These are phyloP conservation scores for Dictyostelium purpureum DNA, from an alignment of 78 protist species.

Conservation along the genomic window DNA sequence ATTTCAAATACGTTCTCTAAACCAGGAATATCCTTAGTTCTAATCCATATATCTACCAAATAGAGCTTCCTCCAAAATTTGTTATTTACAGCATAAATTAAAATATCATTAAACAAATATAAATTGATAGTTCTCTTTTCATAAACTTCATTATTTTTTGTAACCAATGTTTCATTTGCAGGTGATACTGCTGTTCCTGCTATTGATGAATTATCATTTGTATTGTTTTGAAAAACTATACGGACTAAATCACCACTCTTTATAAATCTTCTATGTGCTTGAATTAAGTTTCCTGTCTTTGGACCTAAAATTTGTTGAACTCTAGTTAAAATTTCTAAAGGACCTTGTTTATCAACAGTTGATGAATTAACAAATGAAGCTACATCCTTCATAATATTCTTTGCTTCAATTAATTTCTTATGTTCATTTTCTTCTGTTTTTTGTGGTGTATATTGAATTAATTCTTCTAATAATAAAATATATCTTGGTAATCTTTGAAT, in stretches of 20 bases:
- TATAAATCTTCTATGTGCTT: slow-evolving; percentile 44
- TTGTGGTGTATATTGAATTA: slow-evolving; percentile 44
- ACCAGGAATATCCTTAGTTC: not conserved
- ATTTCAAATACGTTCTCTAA: slow-evolving; percentile 36
- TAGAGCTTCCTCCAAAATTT: slow-evolving; percentile 67
- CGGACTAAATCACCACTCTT: slow-evolving; percentile 49
- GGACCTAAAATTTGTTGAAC: slow-evolving; percentile 63
- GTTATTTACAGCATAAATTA: slow-evolving; percentile 61
- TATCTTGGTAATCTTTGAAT: slow-evolving; percentile 69
- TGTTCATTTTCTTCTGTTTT: not conserved
- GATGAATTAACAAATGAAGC: slow-evolving; percentile 54
- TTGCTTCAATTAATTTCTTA: slow-evolving; percentile 36
- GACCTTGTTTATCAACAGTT: not conserved
- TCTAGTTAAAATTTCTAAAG: not conserved
- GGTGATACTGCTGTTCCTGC: not conserved
- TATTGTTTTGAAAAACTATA: slow-evolving; percentile 8
- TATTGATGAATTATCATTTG: not conserved
- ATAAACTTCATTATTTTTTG: not conserved
- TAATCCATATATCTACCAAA: slow-evolving; percentile 49
- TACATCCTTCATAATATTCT: slow-evolving; percentile 57
- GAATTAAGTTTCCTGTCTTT: slow-evolving; percentile 38
- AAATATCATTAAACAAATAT: slow-evolving; percentile 57
- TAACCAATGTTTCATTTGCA: not conserved
- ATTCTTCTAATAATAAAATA: slow-evolving; percentile 65
- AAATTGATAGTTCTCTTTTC: slow-evolving; percentile 28